phyloP scores from a whole-genome alignment of 805 yeast species.

The Starmera caribaea region DNA sequence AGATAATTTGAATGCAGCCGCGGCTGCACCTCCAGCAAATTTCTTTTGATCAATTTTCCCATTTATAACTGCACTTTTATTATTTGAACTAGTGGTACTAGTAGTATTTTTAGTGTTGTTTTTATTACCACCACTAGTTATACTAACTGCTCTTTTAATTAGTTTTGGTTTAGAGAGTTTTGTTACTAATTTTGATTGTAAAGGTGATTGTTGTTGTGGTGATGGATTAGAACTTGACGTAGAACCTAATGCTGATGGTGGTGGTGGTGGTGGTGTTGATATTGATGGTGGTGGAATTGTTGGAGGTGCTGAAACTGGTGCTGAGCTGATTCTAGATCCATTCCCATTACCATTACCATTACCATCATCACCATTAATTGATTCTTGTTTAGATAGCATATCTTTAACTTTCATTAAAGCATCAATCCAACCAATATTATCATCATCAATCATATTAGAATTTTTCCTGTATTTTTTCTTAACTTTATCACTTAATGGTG shows the following conservation, averaged over 20 bases:
- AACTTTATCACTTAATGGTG: constrained; percentile 22
- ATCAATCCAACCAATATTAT: constrained; percentile 55
- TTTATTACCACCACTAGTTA: neutral
- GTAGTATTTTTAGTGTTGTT: neutral
- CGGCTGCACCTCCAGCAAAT: constrained; percentile 25
- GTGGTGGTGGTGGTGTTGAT: constrained; percentile 3
- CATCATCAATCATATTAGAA: constrained; percentile 33
- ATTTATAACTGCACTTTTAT: neutral
- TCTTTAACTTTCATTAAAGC: constrained; percentile 60
- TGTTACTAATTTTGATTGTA: constrained; percentile 3
- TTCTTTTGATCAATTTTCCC: constrained; percentile 9
- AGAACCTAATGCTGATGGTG: neutral
- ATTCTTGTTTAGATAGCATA: constrained; percentile 26
- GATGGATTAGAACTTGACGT: neutral
- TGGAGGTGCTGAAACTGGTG: constrained; percentile 1
- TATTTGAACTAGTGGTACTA: neutral
- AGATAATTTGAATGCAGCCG: constrained; percentile 18
- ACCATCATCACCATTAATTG: neutral
- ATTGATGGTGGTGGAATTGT: neutral
- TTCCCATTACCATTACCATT: neutral
- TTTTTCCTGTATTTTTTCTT: constrained; percentile 8
- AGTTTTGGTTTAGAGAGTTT: neutral
- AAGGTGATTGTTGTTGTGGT: neutral
- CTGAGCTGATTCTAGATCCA: neutral
- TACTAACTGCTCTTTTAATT: neutral